Percentiles rank a stretch among this genome's conserved stretches.
phyloP scores from a whole-genome alignment of 176 grass and related monocot genomes.

The Paspalum vaginatum region DNA sequence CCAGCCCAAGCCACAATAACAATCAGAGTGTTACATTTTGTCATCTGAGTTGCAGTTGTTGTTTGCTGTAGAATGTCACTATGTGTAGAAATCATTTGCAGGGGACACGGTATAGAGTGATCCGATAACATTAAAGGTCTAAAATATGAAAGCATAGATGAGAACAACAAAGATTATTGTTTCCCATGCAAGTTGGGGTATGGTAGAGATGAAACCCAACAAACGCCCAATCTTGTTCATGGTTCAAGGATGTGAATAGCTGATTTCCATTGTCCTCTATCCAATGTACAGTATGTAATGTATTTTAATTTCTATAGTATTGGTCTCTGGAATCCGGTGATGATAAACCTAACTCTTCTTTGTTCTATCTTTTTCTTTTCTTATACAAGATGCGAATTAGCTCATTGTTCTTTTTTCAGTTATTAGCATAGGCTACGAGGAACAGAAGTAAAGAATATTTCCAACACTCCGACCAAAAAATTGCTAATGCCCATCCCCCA shows the following conservation, averaged over 20 bases:
- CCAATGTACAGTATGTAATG: no score
- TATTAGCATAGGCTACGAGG: not conserved
- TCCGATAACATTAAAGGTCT: not conserved
- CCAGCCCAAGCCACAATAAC: no score
- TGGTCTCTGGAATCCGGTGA: no score
- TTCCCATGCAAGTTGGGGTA: no score
- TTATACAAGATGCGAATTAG: not conserved
- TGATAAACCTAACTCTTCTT: no score
- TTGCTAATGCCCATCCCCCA: not conserved
- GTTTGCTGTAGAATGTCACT: not conserved
- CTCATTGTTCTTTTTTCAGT: not conserved
- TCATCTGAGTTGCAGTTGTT: not conserved
- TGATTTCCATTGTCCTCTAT: no score
- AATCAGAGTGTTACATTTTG: not conserved
- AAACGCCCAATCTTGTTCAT: no score
- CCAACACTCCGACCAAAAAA: not conserved
- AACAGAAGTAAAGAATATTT: not conserved
- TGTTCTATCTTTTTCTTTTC: no score
- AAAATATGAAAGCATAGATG: not conserved
- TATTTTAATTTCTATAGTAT: not conserved
- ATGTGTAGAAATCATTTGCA: not conserved
- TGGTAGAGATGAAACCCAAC: no score
- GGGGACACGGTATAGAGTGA: not conserved
- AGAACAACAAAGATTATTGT: no score
- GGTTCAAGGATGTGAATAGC: no score